Evolutionary conservation across 768 basidiomycete species (phyloP).

Genomic region (Lactarius akahatsu): DNA sequence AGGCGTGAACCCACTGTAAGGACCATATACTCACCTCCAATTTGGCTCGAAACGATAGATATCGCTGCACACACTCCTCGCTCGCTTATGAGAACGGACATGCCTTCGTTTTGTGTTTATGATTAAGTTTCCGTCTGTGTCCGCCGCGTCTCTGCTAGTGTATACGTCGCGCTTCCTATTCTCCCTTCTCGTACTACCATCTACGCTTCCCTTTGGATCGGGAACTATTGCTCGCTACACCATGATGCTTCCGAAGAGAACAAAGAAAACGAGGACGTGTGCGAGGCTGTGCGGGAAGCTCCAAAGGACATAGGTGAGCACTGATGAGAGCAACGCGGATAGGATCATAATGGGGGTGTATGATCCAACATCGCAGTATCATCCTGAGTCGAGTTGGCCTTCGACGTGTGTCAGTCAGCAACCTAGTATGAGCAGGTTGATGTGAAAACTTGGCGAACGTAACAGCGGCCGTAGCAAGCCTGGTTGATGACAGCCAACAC

Average conservation of each 20-base stretch:
- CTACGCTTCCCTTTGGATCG: too few species aligned
- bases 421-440: background rate
- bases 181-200: too few species aligned
- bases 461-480: slow-evolving; percentile 30
- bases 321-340: slow-evolving; percentile 26
- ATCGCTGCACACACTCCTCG: too few species aligned
- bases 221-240: too few species aligned
- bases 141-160: too few species aligned
- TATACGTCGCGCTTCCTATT: too few species aligned
- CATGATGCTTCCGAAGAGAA: slow-evolving; percentile 32
- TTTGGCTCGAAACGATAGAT: too few species aligned
- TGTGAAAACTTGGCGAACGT: background rate
- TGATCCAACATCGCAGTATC: slow-evolving; percentile 32
- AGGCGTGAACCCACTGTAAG: slow-evolving; percentile 9
- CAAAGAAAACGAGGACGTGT: slow-evolving; percentile 27
- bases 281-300: slow-evolving; percentile 4
- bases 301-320: slow-evolving; percentile 31
- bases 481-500: slow-evolving; percentile 32
- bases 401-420: background rate
- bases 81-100: too few species aligned
- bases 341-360: slow-evolving; percentile 31
- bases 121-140: too few species aligned
- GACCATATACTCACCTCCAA: too few species aligned
- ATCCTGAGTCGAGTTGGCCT: slow-evolving; percentile 32
- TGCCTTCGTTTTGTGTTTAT: too few species aligned